Evolutionary conservation across 1,284 basidiomycete species (phyloP), one percentile per base, ranked within the genome.

Genomic region (Phellinidium pouzarii): DNA sequence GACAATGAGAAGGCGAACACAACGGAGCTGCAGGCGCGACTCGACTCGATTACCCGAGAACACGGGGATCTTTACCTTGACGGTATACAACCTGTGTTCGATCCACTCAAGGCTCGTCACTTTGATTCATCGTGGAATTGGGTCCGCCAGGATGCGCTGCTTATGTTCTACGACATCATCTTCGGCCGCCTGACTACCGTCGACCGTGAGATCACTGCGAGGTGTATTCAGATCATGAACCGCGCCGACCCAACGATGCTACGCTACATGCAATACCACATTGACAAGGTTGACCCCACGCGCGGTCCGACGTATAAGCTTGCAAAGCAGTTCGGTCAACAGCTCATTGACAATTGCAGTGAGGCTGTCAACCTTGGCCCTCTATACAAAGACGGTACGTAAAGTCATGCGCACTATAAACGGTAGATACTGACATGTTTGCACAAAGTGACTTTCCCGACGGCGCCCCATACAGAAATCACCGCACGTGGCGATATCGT

Each of bases 51-150:
- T 64, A 76, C 77, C 55, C 83, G 82, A 64, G 95, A 94, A 70
- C 93, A 96, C 60, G 92, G 96, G 25, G 94, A 98, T 61, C 68
- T 77, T 0, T 99, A 99, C 71, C 76, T 97, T 59, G 89, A 96
- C 54, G 95, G 95, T 44, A 96, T 99, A 60, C 84, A 94, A 66
- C 94, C 95, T 14, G 78, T 81, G 54, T 99, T 99, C 72, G 91
- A 94, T 63, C 85, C 91, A 2, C 77, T 95, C 66, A 99, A 99
- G 71, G 95, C 94, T 17, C 90, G 96, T 48, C 91, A 90, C 66
- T 99, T 99, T 74, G 94, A 97, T 68, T 97, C 94, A 8, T 93
- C 88, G 9, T 99, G 95, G 95, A 99, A 99, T 69, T 99, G 95
- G 96, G 94, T 91, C 48, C 86, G 95, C 60, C 94, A 97, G 71